Evolutionary conservation across 495 filamentous ascomycete species (phyloP).

Genomic region (Margaritispora aquatica): DNA sequence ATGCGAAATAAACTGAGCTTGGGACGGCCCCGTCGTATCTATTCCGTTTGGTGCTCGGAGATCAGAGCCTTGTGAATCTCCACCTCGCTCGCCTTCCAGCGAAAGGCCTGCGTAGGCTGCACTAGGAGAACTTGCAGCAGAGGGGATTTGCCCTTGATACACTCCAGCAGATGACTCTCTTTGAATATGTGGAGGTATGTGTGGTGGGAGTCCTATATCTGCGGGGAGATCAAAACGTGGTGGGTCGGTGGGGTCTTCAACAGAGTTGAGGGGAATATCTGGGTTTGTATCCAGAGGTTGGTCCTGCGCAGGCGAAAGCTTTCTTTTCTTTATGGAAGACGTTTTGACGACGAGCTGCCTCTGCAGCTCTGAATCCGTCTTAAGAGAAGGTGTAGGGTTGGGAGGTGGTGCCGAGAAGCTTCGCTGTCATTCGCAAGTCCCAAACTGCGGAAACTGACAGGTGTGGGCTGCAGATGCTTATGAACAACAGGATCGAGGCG

Average conservation of each 20-base stretch:
- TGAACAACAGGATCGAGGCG: not conserved
- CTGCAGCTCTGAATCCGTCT: constrained; percentile 15
- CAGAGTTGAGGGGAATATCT: constrained; percentile 37
- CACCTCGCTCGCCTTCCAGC: constrained; percentile 54
- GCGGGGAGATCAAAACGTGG: constrained; percentile 40
- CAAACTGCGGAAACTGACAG: not conserved
- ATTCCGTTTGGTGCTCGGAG: constrained; percentile 25
- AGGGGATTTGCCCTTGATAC: constrained; percentile 46
- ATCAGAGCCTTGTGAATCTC: constrained; percentile 31
- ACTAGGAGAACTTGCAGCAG: constrained; percentile 59
- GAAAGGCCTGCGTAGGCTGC: constrained; percentile 68
- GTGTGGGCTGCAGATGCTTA: not conserved
- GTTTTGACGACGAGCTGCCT: constrained; percentile 76
- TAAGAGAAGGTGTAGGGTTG: constrained; percentile 11
- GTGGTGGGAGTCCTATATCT: constrained; percentile 42
- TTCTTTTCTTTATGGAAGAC: constrained; percentile 89
- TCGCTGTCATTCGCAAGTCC: not conserved
- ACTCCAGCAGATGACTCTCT: constrained; percentile 38
- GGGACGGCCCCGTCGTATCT: constrained; percentile 26
- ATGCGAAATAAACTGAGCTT: constrained; percentile 34
- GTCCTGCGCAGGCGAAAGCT: constrained; percentile 48
- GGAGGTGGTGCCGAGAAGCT: constrained; percentile 2
- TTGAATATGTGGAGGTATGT: constrained; percentile 43
- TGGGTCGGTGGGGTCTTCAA: constrained; percentile 32
- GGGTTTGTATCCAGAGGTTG: constrained; percentile 26